Evolutionary conservation across 2,329 filamentous ascomycete species (phyloP), one percentile per base, ranked within the genome.

Genomic region (Fusarium coicis): DNA sequence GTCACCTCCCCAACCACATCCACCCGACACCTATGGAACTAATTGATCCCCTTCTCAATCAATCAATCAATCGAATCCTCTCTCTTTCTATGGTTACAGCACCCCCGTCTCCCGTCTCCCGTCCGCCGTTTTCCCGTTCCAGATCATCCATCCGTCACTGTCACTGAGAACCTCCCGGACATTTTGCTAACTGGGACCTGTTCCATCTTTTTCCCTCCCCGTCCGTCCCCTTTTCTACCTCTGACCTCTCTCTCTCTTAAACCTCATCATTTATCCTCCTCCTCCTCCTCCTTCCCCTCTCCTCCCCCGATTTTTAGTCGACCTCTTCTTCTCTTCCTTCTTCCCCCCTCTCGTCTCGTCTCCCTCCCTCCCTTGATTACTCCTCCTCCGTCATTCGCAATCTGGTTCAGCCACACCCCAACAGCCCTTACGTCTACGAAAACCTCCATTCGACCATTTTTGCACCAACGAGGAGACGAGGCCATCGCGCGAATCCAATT

Each of bases 1-100:
- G 74, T 75, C 74, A 75, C 74, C 74, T 75, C 73, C 73, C 73
- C 74, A 76, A 76, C 74, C 74, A 72, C 73, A 76, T 74, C 71
- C 74, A 63, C 43, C 43, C 23, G 18, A 14, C 54, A 57, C 73
- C 70, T 74, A 36, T 26, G 26, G 26, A 36, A 36, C 34, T 36
- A 75, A 75, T 70, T 50, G 23, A 50, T 36, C 30, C 73, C 67
- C 73, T 74, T 74, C 71, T 74, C 66, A 63, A 65, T 73, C 42
- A 36, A 34, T 40, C 43, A 43, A 23, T 43, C 40, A 16, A 21
- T 28, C 42, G 34, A 44, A 44, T 44, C 42, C 50, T 46, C 42
- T 73, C 61, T 50, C 42, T 54, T 50, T 40, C 34, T 40, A 28
- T 54, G 50, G 50, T 54, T 54, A 54, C 34, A 49, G 46, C 28